Evolutionary conservation across 2,329 filamentous ascomycete genomes (phyloP).

Genomic region (Colletotrichum sublineola): DNA sequence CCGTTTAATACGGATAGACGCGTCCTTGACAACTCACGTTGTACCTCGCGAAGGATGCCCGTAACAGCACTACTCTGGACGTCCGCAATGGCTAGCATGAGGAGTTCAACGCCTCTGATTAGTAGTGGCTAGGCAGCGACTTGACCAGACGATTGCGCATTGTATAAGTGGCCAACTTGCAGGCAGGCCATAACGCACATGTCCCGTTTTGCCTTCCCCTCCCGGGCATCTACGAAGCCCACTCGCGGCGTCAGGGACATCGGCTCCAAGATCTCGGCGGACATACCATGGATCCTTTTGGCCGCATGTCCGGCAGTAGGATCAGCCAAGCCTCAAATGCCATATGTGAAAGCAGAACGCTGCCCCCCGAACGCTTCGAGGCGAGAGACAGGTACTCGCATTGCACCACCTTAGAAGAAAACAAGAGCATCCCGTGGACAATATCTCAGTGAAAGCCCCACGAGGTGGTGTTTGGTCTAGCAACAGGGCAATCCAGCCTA

Average conservation of each 20-base stretch:
- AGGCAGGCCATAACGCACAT: background rate
- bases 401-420: conserved; percentile 16
- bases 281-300: background rate
- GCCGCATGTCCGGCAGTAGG: conserved; percentile 1
- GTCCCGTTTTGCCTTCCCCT: conserved; percentile 22
- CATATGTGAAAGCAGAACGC: background rate
- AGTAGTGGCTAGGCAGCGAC: background rate
- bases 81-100: background rate
- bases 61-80: background rate
- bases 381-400: conserved; percentile 14
- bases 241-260: background rate
- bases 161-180: background rate
- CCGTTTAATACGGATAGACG: background rate
- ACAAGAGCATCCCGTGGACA: background rate
- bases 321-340: background rate
- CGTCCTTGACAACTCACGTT: background rate
- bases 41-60: background rate
- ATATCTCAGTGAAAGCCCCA: background rate
- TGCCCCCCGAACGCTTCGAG: background rate
- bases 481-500: background rate
- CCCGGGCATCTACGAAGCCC: background rate
- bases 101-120: background rate
- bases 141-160: background rate
- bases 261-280: background rate
- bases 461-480: background rate